Conservation (phyloP, 352 stramenopile genomes). For the Globisporangium alternatum region DNA sequence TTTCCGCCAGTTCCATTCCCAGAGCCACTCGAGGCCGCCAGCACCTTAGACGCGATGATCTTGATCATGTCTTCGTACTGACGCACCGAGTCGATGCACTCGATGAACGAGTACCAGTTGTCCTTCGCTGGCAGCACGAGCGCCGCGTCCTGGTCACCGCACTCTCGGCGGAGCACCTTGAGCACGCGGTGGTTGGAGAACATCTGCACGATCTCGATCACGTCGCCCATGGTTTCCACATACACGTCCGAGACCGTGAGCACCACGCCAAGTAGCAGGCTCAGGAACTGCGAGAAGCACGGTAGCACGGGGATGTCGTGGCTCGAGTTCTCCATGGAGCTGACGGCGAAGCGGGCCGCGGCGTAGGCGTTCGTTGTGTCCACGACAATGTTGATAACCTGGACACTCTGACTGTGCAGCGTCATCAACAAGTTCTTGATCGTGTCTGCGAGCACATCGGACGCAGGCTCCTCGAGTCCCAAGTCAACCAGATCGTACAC, state of each 20-base stretch:
- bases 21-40: slow-evolving; percentile 20
- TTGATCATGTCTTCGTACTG: slow-evolving; percentile 87
- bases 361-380: slow-evolving; percentile 41
- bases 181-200: slow-evolving; percentile 62
- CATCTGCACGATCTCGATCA: slow-evolving; percentile 62
- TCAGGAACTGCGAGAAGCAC: slow-evolving; percentile 57
- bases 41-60: slow-evolving; percentile 63
- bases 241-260: slow-evolving; percentile 50
- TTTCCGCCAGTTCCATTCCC: background rate
- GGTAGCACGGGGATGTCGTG: slow-evolving; percentile 52
- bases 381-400: slow-evolving; percentile 73
- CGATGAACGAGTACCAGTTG: slow-evolving; percentile 78
- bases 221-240: slow-evolving; percentile 55
- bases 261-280: slow-evolving; percentile 52
- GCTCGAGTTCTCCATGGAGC: slow-evolving; percentile 31
- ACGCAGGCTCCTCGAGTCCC: slow-evolving; percentile 33
- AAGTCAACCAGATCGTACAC: slow-evolving; percentile 59
- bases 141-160: slow-evolving; percentile 53
- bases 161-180: slow-evolving; percentile 58
- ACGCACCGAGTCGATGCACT: slow-evolving; percentile 72
- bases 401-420: slow-evolving; percentile 44
- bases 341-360: slow-evolving; percentile 43
- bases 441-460: slow-evolving; percentile 46
- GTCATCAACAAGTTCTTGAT: slow-evolving; percentile 41
- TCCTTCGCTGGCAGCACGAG: slow-evolving; percentile 42